Percentiles rank a stretch among this genome's conserved stretches.
These are phyloP conservation scores for Russula virescens DNA, from an alignment of 768 basidiomycete species.

Conservation along the genomic window DNA sequence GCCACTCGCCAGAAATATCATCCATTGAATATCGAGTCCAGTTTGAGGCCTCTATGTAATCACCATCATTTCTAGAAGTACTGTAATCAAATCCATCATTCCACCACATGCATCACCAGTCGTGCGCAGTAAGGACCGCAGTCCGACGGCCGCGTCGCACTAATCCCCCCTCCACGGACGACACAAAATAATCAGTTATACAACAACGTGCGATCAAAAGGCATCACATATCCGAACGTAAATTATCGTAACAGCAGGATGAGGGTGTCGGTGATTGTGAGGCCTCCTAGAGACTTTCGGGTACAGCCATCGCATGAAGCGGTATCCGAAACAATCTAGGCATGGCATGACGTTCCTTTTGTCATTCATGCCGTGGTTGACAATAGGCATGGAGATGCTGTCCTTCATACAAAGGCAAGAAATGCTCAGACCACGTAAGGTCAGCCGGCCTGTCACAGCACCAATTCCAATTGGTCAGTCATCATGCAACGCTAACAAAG, in stretches of 20 bases:
- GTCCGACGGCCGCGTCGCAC: no score
- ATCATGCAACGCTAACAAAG: not conserved
- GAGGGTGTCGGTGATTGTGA: not conserved
- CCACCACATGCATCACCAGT: no score
- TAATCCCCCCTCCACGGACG: no score
- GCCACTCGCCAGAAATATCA: no score
- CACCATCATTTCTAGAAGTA: no score
- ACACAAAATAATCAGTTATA: not conserved
- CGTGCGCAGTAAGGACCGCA: no score
- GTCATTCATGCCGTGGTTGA: conserved; percentile 11
- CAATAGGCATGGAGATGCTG: conserved; percentile 19
- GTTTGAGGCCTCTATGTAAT: no score
- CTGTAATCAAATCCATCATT: no score
- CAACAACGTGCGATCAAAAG: no score
- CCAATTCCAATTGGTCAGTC: not conserved
- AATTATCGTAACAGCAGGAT: not conserved
- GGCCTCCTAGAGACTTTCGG: not conserved
- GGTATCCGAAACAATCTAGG: not conserved
- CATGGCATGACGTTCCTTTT: not conserved
- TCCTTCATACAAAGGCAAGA: conserved; percentile 11
- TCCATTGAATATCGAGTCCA: no score
- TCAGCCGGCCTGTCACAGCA: conserved; percentile 4
- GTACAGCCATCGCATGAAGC: not conserved
- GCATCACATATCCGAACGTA: not conserved
- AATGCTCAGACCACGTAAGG: conserved; percentile 18